Evolutionary conservation across 805 yeast species (phyloP).

Genomic region (Teunomyces funiuensis): DNA sequence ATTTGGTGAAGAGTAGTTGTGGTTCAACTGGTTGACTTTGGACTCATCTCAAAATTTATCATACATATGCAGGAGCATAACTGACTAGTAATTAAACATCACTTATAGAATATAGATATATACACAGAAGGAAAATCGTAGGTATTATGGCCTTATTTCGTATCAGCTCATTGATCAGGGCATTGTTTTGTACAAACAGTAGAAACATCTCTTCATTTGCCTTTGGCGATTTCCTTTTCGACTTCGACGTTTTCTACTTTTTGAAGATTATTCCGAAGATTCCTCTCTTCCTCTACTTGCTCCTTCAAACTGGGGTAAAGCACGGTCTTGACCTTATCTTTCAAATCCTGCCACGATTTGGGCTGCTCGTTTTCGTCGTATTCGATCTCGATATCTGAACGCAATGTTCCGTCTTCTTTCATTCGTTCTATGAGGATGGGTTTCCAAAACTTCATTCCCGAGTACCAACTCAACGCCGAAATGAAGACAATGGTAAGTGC

Average conservation of each 20-base stretch:
- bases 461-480: constrained; percentile 39
- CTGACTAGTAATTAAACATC: neutral
- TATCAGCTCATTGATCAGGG: too few relatives aligned
- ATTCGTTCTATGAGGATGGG: constrained; percentile 73
- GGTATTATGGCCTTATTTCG: too few relatives aligned
- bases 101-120: neutral
- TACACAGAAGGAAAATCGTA: neutral
- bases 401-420: constrained; percentile 61
- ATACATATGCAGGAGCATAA: constrained; percentile 1
- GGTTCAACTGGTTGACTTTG: neutral
- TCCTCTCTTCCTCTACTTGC: constrained; percentile 10
- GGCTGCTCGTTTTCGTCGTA: constrained; percentile 36
- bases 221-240: constrained; percentile 5
- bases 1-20: neutral
- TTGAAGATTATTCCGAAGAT: constrained; percentile 9
- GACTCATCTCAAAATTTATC: constrained; percentile 2
- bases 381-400: constrained; percentile 59
- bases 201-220: neutral
- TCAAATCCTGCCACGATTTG: constrained; percentile 39
- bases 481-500: constrained; percentile 23
- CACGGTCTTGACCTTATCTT: constrained; percentile 27
- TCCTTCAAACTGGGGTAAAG: constrained; percentile 26
- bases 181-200: too few relatives aligned
- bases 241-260: constrained; percentile 10
- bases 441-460: constrained; percentile 67